Conservation (phyloP, 2,329 filamentous ascomycete species). For the Cladobotryum protrusum region DNA sequence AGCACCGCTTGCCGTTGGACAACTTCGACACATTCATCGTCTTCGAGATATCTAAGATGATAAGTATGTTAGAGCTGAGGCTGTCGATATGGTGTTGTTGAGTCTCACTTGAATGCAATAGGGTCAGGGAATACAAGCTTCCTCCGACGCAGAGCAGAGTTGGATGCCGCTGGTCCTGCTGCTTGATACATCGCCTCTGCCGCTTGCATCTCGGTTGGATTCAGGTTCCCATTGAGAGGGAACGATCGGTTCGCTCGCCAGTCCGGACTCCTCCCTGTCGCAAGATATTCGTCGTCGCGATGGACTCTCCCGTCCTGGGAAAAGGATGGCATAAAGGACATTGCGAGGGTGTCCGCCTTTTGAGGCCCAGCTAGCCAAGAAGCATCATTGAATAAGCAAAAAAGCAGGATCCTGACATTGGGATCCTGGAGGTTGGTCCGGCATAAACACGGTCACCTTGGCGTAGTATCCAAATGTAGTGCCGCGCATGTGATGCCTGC, state of each 20-base stretch:
- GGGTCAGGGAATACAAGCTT: constrained; percentile 54
- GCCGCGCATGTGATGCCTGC: constrained; percentile 19
- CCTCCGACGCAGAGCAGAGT: constrained; percentile 29
- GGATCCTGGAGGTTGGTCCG: constrained; percentile 8
- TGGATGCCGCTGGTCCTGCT: constrained; percentile 4
- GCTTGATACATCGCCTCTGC: constrained; percentile 6
- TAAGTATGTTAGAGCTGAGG: neutral
- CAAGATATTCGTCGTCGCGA: constrained; percentile 22
- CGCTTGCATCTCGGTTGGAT: constrained; percentile 15
- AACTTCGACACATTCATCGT: constrained; percentile 70
- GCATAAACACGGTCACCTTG: constrained; percentile 7
- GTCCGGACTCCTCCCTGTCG: constrained; percentile 15
- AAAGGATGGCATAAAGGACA: constrained; percentile 35
- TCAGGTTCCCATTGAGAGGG: constrained; percentile 17
- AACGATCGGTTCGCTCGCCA: constrained; percentile 19
- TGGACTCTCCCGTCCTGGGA: constrained; percentile 23
- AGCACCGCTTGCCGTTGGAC: constrained; percentile 66
- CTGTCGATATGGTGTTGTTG: neutral
- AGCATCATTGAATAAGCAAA: constrained; percentile 11
- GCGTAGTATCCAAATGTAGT: constrained; percentile 1
- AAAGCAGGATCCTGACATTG: constrained; percentile 3
- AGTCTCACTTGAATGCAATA: constrained; percentile 47
- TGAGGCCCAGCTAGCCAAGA: constrained; percentile 13
- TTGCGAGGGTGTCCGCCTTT: constrained; percentile 26
- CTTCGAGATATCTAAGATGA: constrained; percentile 64